Base-by-base conservation (phyloP, 2,329 filamentous ascomycete genomes). In the Neofusicoccum laricinum region DNA sequence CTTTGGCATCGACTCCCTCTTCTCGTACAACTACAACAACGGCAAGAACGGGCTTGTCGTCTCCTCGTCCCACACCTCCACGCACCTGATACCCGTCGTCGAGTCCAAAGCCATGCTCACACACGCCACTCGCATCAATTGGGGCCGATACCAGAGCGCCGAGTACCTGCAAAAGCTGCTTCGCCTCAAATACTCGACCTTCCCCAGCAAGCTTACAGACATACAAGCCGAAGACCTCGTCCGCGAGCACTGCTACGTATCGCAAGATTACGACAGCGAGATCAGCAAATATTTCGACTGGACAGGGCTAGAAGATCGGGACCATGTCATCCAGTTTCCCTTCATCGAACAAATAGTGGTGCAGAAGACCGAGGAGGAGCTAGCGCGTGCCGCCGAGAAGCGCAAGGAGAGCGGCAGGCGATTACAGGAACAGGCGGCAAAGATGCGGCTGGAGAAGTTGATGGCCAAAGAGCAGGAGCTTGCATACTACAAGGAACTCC, bases 381-480 rank as follows among this genome's bases (percentile, higher is more conserved):
- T 99, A 15, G 92, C 91, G 2, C 85, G 88, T 45, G 92, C 96
- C 68, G 93, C 94, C 11, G 95, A 99, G 81, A 90, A 94, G 75
- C 92, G 96, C 73, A 96, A 96, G 76, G 95, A 99, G 78, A 95
- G 92, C 69, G 95, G 95, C 0, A 85, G 95, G 68, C 85, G 96
- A 50, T 75, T 99, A 30, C 95, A 99, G 76, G 93, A 97, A 71
- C 95, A 99, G 77, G 95, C 95, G 0, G 94, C 94, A 10, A 98
- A 97, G 78, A 97, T 97, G 92, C 89, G 95, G 7, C 81, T 99
- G 0, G 95, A 99, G 68, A 96, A 96, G 73, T 82, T 99, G 51
- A 92, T 98, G 75, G 91, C 91, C 73, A 99, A 99, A 77, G 95
- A 99, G 78, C 88, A 96, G 73, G 93, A 98, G 74, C 81, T 98